Conservation (phyloP, 2,329 filamentous ascomycete genomes). For the Pestalotiopsis sp. region DNA sequence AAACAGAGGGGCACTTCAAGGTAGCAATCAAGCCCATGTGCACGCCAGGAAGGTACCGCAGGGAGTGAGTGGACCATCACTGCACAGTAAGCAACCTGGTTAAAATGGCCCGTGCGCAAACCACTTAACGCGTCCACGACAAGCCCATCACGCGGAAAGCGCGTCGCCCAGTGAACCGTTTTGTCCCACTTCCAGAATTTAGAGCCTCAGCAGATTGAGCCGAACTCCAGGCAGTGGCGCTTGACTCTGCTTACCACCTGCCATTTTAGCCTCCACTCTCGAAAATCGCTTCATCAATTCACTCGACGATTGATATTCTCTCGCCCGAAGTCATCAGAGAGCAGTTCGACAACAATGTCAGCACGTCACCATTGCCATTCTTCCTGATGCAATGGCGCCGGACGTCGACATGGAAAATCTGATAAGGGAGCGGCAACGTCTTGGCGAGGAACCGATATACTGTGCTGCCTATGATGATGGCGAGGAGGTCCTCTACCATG, state of each 20-base stretch:
- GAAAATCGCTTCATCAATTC: not conserved
- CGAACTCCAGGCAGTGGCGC: not conserved
- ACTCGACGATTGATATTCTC: not conserved
- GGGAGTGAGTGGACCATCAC: not conserved
- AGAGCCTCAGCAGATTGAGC: not conserved
- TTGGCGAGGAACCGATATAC: conserved; percentile 45
- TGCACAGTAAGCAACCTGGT: not conserved
- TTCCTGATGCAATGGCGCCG: not conserved
- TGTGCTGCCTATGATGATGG: conserved; percentile 41
- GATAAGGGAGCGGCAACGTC: not conserved
- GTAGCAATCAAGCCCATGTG: not conserved
- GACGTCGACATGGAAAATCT: not conserved
- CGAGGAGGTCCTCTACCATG: conserved; percentile 54
- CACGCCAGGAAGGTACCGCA: not conserved
- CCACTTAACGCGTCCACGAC: conserved; percentile 15
- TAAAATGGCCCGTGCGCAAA: not conserved
- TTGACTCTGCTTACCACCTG: not conserved
- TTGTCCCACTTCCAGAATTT: conserved; percentile 6
- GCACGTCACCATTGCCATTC: not conserved
- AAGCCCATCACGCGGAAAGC: not conserved
- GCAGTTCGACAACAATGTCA: not conserved
- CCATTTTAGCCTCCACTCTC: not conserved
- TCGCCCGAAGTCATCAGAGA: not conserved
- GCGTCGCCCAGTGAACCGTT: conserved; percentile 7
- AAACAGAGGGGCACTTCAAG: not conserved